Evolutionary conservation across 1,284 basidiomycete species (phyloP).

Genomic region (Melampsora americana): DNA sequence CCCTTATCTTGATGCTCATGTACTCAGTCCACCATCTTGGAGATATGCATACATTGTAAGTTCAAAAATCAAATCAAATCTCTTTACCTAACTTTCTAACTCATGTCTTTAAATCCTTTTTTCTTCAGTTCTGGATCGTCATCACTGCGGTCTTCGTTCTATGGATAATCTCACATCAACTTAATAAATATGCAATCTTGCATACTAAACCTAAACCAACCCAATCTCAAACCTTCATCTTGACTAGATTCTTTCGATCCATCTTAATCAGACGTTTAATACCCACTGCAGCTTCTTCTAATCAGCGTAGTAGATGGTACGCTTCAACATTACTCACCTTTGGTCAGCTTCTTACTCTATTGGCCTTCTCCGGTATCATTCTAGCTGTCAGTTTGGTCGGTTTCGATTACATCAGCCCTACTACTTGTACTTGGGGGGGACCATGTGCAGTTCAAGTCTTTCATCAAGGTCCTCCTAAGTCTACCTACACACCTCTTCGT

Average conservation of each 20-base stretch:
- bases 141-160: constrained; percentile 1
- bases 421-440: constrained; percentile 52
- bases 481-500: constrained; percentile 19
- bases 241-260: constrained; percentile 5
- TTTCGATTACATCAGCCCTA: constrained; percentile 70
- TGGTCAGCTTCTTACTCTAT: constrained; percentile 50
- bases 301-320: constrained; percentile 21
- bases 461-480: constrained; percentile 35
- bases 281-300: neutral
- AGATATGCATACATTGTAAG: constrained; percentile 56
- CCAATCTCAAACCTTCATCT: neutral
- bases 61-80: neutral
- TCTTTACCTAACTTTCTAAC: constrained; percentile 1
- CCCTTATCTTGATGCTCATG: constrained; percentile 55
- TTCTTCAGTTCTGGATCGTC: constrained; percentile 34
- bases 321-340: constrained; percentile 22
- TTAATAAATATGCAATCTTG: constrained; percentile 1
- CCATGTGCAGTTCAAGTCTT: constrained; percentile 40
- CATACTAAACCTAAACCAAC: neutral
- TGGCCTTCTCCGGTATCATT: constrained; percentile 56
- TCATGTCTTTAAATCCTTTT: neutral
- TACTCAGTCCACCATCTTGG: constrained; percentile 54
- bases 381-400: constrained; percentile 59
- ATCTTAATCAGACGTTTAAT: constrained; percentile 23
- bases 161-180: constrained; percentile 29